Evolutionary conservation across 192 early-diverging fungal species (phyloP).

Genomic region (Podila epigama): DNA sequence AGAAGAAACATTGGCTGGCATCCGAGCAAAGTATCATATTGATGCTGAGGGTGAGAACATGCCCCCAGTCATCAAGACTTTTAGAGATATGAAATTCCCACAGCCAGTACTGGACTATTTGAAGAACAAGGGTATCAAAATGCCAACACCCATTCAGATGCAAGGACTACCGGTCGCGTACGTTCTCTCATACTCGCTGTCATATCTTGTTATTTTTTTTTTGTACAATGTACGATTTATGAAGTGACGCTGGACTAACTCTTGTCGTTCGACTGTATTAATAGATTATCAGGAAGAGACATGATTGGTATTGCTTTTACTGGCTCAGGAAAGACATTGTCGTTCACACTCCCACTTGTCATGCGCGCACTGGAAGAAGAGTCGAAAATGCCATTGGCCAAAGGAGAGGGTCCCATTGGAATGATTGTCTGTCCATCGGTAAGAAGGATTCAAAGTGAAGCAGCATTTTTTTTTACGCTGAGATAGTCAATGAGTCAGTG

Average conservation of each 20-base stretch:
- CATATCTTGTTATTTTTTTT: no score
- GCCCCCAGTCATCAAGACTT: slow-evolving; percentile 85
- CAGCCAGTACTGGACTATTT: slow-evolving; percentile 80
- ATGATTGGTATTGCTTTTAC: slow-evolving; percentile 99
- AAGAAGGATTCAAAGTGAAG: no score
- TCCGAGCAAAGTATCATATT: slow-evolving; percentile 90
- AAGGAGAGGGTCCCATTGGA: slow-evolving; percentile 93
- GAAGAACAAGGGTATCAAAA: slow-evolving; percentile 79
- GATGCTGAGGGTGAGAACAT: slow-evolving; percentile 86
- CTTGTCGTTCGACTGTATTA: no score
- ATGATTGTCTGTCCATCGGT: slow-evolving; percentile 95
- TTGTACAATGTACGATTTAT: no score
- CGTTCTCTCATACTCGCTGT: slow-evolving; percentile 7
- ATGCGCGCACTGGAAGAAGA: slow-evolving; percentile 97
- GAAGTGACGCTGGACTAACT: no score
- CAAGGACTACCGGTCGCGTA: slow-evolving; percentile 93
- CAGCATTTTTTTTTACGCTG: slow-evolving; percentile 1
- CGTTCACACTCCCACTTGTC: slow-evolving; percentile 93
- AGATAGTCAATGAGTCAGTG: no score
- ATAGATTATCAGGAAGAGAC: slow-evolving; percentile 82
- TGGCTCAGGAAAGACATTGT: slow-evolving; percentile 95
- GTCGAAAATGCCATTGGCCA: slow-evolving; percentile 75
- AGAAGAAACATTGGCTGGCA: slow-evolving; percentile 54
- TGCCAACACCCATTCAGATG: slow-evolving; percentile 96
- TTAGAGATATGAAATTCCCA: slow-evolving; percentile 89